These are phyloP conservation scores for Kentomonas sorsogonicus DNA, from an alignment of 208 protist genomes.

Conservation along the genomic window DNA sequence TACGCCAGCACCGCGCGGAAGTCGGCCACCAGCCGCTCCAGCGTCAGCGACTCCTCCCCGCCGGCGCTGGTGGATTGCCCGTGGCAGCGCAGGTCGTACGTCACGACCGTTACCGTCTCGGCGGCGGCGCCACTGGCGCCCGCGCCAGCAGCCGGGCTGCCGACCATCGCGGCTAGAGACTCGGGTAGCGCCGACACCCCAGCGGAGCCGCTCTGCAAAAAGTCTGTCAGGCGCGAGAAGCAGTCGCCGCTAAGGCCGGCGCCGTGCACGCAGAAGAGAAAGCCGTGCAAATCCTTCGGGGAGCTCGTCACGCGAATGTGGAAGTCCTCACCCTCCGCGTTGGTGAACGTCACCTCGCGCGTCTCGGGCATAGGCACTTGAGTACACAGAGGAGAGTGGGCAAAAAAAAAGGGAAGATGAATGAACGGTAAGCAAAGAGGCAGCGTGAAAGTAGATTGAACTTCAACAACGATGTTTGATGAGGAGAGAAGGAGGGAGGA, in stretches of 20 bases:
- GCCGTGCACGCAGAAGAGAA: constrained; percentile 89
- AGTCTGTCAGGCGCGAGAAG: constrained; percentile 50
- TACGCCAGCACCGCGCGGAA: constrained; percentile 41
- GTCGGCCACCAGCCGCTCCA: constrained; percentile 63
- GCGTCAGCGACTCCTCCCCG: constrained; percentile 57
- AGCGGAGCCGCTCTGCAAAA: constrained; percentile 18
- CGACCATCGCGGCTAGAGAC: background rate
- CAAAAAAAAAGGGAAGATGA: constrained; percentile 5
- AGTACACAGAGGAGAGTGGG: background rate
- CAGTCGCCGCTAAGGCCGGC: constrained; percentile 79
- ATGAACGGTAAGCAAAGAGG: too few species aligned
- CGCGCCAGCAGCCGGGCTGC: background rate
- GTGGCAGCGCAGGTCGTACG: constrained; percentile 88
- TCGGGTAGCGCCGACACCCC: background rate
- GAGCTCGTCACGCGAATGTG: constrained; percentile 38
- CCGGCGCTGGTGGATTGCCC: constrained; percentile 63
- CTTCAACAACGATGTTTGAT: too few species aligned
- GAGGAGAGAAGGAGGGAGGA: background rate
- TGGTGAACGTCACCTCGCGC: constrained; percentile 28
- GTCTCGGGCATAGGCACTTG: background rate
- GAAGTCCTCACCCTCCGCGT: constrained; percentile 42
- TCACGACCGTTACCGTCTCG: constrained; percentile 22
- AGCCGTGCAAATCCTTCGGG: constrained; percentile 14
- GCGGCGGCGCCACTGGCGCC: constrained; percentile 7
- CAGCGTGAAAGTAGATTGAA: background rate